Evolutionary conservation across 768 basidiomycete species (phyloP), one percentile per base, ranked within the genome.

Genomic region (Filobasidium floriforme): DNA sequence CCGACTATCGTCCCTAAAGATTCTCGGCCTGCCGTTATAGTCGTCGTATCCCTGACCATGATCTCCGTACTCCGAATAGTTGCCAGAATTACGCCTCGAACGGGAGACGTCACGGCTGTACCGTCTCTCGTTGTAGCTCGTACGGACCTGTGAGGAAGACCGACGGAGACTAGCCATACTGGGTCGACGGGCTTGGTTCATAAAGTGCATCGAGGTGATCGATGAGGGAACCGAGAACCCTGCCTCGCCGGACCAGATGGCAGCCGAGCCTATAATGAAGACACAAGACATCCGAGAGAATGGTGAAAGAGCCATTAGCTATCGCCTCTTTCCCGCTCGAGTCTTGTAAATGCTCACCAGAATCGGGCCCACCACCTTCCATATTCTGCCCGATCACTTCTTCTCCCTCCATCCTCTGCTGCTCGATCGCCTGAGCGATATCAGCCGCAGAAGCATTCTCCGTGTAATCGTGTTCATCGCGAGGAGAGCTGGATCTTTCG

Each of bases 371-470:
- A 43, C 41, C 49, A 41, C 67, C 63, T 9, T 51, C 54, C 24
- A 46, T 54, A 19, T 61, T 28, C 52, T 68, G 52, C 1, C 62
- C 68, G 37, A 63, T 41, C 46, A 46, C 14, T 18, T 57, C 44
- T 12, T 46, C 60, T 18, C 66, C 61, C 41, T 69, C 59, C 2
- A 15, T 37, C 15, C 59, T 40, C 55, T 61, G 61, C 41, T 66
- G 65, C 68, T 82, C 83, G n/a, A 87, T 71, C 19, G 84, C 89
- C 69, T 81, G 77, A 66, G 84, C 78, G 52, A 93, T 90, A 67
- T 90, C 90, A 37, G 85, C 80, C 7, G 85, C 81, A 12, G 88
- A 87, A 41, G 90, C 90, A 46, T 89, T 90, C 71, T 92, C 90
- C 1, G 90, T 91, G 76, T 92, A 92, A 80, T 92, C 90, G 65